Conservation (phyloP, 129 eudicot species). For the Kitagawia praeruptora region DNA sequence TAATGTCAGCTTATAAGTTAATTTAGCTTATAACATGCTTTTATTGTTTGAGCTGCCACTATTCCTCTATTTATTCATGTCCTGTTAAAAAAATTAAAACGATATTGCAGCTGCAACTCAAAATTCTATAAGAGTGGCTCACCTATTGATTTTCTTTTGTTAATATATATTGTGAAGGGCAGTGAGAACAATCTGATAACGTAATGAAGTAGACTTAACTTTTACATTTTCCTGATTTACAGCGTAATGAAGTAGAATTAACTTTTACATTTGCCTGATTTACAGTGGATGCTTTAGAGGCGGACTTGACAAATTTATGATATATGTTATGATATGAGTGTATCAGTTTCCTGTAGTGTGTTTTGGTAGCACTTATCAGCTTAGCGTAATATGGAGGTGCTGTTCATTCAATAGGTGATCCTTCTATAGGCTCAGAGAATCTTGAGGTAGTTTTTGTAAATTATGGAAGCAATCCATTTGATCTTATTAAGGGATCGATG, state of each 20-base stretch:
- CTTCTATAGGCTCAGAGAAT: conserved; percentile 23
- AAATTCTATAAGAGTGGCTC: conserved; percentile 93
- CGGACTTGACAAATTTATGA: too few species aligned
- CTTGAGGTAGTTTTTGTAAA: conserved; percentile 37
- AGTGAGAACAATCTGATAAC: not conserved
- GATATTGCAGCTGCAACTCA: conserved; percentile 81
- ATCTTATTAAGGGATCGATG: not conserved
- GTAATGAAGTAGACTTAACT: not conserved
- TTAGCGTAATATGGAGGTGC: too few species aligned
- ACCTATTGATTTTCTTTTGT: conserved; percentile 29
- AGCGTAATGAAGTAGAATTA: conserved; percentile 33
- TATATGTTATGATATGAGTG: too few species aligned
- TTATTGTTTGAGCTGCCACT: not conserved
- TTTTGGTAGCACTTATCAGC: too few species aligned
- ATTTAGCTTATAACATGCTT: not conserved
- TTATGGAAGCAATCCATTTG: conserved; percentile 32
- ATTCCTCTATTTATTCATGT: not conserved
- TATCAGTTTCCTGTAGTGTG: too few species aligned
- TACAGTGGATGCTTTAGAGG: conserved; percentile 71
- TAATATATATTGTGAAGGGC: not conserved
- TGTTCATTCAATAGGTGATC: conserved; percentile 25
- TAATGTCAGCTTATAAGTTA: not conserved
- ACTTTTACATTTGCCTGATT: not conserved
- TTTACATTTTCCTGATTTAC: conserved; percentile 4
- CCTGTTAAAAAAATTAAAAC: not conserved